These are phyloP conservation scores for Lodderomyces oxycetoniae DNA, from an alignment of 1,139 yeast genomes.

Conservation along the genomic window DNA sequence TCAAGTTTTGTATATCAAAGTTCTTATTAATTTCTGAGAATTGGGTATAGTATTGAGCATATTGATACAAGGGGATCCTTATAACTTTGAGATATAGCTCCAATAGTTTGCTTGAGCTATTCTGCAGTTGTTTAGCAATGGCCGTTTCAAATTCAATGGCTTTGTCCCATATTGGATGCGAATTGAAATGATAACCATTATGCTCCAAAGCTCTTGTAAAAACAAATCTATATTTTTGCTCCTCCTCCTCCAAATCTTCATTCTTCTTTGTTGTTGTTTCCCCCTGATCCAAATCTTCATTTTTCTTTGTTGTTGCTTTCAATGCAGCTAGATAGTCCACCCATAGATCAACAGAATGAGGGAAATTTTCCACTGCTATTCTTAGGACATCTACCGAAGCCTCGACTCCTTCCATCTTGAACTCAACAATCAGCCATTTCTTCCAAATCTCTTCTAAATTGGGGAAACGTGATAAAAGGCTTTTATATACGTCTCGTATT, in stretches of 20 bases:
- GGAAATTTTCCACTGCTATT: conserved; percentile 46
- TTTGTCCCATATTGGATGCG: conserved; percentile 65
- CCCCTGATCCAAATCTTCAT: background rate
- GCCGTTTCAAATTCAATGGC: conserved; percentile 45
- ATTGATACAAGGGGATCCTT: conserved; percentile 61
- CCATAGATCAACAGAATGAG: conserved; percentile 64
- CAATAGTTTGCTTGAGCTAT: conserved; percentile 26
- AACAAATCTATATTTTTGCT: conserved; percentile 26
- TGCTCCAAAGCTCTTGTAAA: conserved; percentile 35
- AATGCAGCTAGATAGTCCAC: conserved; percentile 54
- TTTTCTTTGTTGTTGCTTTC: conserved; percentile 22
- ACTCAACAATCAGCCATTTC: conserved; percentile 49
- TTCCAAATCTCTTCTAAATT: conserved; percentile 59
- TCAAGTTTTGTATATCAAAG: conserved; percentile 29
- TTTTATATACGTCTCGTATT: conserved; percentile 20
- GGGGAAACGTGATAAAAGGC: conserved; percentile 49
- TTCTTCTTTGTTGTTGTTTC: conserved; percentile 13
- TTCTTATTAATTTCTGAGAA: conserved; percentile 41
- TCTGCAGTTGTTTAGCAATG: conserved; percentile 11
- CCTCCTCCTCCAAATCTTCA: conserved; percentile 13
- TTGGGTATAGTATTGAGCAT: conserved; percentile 56
- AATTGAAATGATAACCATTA: conserved; percentile 55
- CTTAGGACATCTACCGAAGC: conserved; percentile 45
- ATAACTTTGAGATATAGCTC: conserved; percentile 40
- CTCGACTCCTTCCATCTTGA: conserved; percentile 50